These are phyloP conservation scores for Salix dunnii DNA, from an alignment of 345 rosid species.

Conservation along the genomic window DNA sequence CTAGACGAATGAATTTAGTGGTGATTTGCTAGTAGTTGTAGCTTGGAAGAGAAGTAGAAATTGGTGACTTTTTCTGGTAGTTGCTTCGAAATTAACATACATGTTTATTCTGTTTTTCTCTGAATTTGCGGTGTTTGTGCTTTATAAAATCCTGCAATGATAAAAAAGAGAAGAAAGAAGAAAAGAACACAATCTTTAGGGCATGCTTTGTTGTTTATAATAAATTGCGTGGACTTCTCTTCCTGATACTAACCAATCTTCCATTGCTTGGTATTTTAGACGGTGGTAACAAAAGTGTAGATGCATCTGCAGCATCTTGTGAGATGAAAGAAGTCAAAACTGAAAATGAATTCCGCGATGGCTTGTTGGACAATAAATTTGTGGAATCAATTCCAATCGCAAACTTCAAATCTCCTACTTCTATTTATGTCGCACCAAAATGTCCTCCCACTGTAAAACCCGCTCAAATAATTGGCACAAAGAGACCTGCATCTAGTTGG, in stretches of 20 bases:
- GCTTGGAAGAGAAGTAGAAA: background rate
- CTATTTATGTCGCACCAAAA: slow-evolving; percentile 20
- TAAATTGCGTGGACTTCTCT: slow-evolving; percentile 4
- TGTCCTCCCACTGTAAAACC: slow-evolving; percentile 37
- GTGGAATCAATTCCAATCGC: slow-evolving; percentile 37
- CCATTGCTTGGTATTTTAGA: slow-evolving; percentile 26
- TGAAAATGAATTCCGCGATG: slow-evolving; percentile 28
- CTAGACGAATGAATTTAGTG: background rate
- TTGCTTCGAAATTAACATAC: background rate
- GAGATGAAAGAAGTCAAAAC: slow-evolving; percentile 36
- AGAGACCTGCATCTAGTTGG: slow-evolving; percentile 71
- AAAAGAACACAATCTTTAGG: background rate
- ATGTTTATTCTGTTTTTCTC: background rate
- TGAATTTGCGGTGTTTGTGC: background rate
- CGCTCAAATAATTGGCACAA: slow-evolving; percentile 42
- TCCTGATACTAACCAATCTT: slow-evolving; percentile 10
- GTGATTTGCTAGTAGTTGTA: slow-evolving; percentile 2
- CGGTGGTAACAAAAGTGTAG: slow-evolving; percentile 21
- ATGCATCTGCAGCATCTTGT: slow-evolving; percentile 13
- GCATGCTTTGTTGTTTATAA: background rate
- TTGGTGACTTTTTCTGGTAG: background rate
- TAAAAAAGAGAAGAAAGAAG: too few species aligned
- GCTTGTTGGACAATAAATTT: slow-evolving; percentile 32
- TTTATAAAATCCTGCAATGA: background rate
- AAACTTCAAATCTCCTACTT: slow-evolving; percentile 29